Conservation (phyloP, 2,329 filamentous ascomycete genomes). For the Acarospora socialis region DNA sequence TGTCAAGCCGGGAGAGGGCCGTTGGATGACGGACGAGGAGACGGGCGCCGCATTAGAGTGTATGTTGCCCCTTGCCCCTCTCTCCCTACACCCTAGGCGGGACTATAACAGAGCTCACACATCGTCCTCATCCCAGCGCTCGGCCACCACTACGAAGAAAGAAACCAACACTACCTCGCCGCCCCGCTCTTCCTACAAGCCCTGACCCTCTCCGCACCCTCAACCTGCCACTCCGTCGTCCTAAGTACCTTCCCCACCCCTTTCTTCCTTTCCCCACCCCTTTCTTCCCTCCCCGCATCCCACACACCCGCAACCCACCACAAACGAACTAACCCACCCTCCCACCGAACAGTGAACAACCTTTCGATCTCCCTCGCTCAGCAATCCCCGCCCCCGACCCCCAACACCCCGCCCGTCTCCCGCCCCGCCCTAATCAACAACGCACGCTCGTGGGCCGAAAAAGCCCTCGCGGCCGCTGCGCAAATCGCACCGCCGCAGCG, state of each 20-base stretch:
- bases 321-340: conserved; percentile 1
- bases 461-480: conserved; percentile 54
- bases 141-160: conserved; percentile 59
- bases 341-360: conserved; percentile 52
- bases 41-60: conserved; percentile 61
- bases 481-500: conserved; percentile 52
- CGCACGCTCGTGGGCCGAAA: conserved; percentile 64
- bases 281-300: conserved; percentile 15
- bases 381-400: conserved; percentile 31
- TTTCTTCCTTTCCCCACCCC: conserved; percentile 18
- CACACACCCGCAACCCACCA: conserved; percentile 33
- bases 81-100: conserved; percentile 8
- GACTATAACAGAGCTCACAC: conserved; percentile 10
- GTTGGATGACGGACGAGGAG: conserved; percentile 57
- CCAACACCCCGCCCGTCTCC: conserved; percentile 32
- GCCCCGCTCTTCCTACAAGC: conserved; percentile 79
- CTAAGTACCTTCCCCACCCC: conserved; percentile 47
- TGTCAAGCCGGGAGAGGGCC: conserved; percentile 50
- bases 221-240: conserved; percentile 62
- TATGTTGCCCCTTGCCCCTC: conserved; percentile 21
- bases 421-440: conserved; percentile 51
- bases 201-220: conserved; percentile 49
- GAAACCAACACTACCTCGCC: conserved; percentile 64
- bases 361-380: conserved; percentile 60
- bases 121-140: conserved; percentile 40